Percentiles rank a stretch among this genome's conserved stretches.
Conservation (phyloP, 2,329 filamentous ascomycete genomes). For the Zymoseptoria passerinii region DNA sequence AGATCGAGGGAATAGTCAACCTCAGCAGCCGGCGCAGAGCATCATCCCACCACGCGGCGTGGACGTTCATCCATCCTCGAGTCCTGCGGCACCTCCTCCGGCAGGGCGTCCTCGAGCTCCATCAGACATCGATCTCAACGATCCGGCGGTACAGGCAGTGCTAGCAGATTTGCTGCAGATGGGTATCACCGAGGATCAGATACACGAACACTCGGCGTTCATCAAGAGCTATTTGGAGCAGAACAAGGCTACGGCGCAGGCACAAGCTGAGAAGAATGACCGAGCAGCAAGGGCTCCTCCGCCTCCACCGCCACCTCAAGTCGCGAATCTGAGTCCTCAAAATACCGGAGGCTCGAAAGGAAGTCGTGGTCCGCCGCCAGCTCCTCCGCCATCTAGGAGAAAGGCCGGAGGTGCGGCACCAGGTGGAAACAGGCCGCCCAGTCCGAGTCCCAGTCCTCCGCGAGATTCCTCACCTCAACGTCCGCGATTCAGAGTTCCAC, state of each 20-base stretch:
- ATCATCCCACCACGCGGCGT: constrained; percentile 42
- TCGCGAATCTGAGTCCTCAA: constrained; percentile 49
- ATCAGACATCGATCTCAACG: constrained; percentile 49
- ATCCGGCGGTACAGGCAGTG: constrained; percentile 54
- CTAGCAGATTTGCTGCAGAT: constrained; percentile 54
- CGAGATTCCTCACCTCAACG: constrained; percentile 63
- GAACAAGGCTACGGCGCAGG: constrained; percentile 46
- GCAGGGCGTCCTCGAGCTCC: constrained; percentile 26
- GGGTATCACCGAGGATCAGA: constrained; percentile 62
- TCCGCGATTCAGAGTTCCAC: constrained; percentile 72
- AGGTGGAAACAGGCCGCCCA: constrained; percentile 38
- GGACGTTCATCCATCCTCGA: constrained; percentile 20
- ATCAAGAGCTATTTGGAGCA: constrained; percentile 61
- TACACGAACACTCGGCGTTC: constrained; percentile 59
- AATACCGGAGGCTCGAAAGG: constrained; percentile 49
- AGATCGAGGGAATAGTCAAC: constrained; percentile 20
- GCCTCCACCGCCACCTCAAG: constrained; percentile 49
- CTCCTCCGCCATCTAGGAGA: constrained; percentile 40
- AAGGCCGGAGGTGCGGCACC: constrained; percentile 28
- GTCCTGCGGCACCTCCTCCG: constrained; percentile 31
- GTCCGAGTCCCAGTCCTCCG: constrained; percentile 55
- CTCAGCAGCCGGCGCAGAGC: constrained; percentile 37
- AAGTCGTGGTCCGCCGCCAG: constrained; percentile 55
- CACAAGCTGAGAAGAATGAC: constrained; percentile 39
- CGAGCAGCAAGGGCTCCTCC: constrained; percentile 50